These are phyloP conservation scores for Yarrowia keelungensis DNA, from an alignment of 805 yeast species.

Conservation along the genomic window DNA sequence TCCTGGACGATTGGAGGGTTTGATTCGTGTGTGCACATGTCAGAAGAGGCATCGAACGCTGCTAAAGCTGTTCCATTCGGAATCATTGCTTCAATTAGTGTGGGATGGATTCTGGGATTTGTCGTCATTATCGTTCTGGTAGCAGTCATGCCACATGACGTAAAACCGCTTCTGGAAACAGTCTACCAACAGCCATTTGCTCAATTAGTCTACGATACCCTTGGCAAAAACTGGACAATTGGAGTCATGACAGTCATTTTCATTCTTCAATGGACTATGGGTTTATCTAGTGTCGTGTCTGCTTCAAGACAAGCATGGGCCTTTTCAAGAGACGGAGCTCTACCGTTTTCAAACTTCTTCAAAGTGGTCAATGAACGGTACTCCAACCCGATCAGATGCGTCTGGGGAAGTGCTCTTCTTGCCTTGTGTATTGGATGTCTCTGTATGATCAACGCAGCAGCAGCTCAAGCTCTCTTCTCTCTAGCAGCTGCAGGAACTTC, in stretches of 20 bases:
- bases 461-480: background rate
- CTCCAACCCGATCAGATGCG: background rate
- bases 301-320: background rate
- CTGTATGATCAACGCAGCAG: conserved; percentile 2
- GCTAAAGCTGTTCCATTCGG: background rate
- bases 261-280: background rate
- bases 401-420: background rate
- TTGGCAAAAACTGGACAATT: background rate
- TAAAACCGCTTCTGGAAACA: background rate
- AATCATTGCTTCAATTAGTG: background rate
- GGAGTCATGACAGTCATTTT: background rate
- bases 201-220: background rate
- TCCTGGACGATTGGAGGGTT: background rate
- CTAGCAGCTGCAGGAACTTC: background rate
- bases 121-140: background rate
- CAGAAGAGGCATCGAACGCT: background rate
- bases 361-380: background rate
- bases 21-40: background rate
- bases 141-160: background rate
- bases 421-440: background rate
- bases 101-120: background rate
- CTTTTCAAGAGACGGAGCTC: background rate
- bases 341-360: background rate
- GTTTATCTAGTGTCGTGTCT: background rate
- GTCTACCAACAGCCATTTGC: background rate